Evolutionary conservation across 2,329 filamentous ascomycete genomes (phyloP).

Genomic region (Penicillium brevicompactum): DNA sequence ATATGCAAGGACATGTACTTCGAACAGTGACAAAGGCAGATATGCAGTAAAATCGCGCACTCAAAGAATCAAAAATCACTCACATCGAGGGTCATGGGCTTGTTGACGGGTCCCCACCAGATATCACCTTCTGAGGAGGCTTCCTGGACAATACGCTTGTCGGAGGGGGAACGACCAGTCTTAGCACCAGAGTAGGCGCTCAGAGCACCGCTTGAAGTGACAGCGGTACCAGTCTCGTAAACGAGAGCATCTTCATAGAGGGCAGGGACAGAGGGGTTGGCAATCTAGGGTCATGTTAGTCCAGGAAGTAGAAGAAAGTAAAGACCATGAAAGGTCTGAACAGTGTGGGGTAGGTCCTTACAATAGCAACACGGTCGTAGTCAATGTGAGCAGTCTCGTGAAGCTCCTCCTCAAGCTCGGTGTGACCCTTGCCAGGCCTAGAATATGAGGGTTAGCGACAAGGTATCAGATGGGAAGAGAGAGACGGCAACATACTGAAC

Average conservation of each 20-base stretch:
- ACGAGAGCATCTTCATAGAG: constrained; percentile 99
- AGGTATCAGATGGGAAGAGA: constrained; percentile 12
- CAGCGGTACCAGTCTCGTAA: constrained; percentile 96
- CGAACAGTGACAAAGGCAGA: constrained; percentile 11
- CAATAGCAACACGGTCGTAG: constrained; percentile 97
- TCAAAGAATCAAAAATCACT: constrained; percentile 42
- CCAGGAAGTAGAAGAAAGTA: not conserved
- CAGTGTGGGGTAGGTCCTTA: constrained; percentile 51
- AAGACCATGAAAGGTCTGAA: constrained; percentile 4
- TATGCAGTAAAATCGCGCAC: constrained; percentile 19
- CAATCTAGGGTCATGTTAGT: constrained; percentile 53
- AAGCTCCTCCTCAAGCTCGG: constrained; percentile 95
- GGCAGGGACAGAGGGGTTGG: constrained; percentile 91
- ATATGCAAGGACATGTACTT: constrained; percentile 23
- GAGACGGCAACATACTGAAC: constrained; percentile 68
- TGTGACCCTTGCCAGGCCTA: constrained; percentile 84
- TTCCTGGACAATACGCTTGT: constrained; percentile 98
- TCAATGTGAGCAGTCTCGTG: constrained; percentile 98
- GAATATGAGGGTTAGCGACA: constrained; percentile 17
- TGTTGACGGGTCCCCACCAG: constrained; percentile 99
- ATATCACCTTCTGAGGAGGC: constrained; percentile 83
- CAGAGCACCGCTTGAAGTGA: constrained; percentile 91
- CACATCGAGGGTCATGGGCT: constrained; percentile 97
- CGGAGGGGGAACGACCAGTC: constrained; percentile 92
- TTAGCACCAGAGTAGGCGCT: constrained; percentile 98